A percentile compares a stretch with the other conserved stretches of the same genome.
These are phyloP conservation scores for Baeospora myosura DNA, from an alignment of 1,284 basidiomycete genomes.

Conservation along the genomic window DNA sequence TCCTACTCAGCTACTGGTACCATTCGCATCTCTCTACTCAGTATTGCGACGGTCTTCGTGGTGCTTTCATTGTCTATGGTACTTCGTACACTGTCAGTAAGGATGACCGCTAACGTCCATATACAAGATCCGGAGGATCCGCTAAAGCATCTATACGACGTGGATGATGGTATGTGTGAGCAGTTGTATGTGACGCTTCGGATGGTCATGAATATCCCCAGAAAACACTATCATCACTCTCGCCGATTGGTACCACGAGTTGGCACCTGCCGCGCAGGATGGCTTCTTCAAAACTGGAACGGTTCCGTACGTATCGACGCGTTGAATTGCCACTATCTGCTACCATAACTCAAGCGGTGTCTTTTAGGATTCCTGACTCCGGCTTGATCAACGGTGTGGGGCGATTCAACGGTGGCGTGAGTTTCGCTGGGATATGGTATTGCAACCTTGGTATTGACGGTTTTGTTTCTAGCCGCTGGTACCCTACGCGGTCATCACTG, in stretches of 20 bases:
- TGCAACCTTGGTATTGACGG: neutral
- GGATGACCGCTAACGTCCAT: neutral
- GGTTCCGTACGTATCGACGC: constrained; percentile 21
- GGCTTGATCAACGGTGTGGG: constrained; percentile 38
- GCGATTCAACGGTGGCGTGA: constrained; percentile 18
- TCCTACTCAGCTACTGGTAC: constrained; percentile 21
- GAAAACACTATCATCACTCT: constrained; percentile 20
- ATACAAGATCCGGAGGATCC: constrained; percentile 25
- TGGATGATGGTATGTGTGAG: constrained; percentile 19
- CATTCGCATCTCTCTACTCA: constrained; percentile 35
- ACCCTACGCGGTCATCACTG: constrained; percentile 29
- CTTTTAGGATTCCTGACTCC: constrained; percentile 21
- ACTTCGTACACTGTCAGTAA: neutral
- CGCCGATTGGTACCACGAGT: constrained; percentile 30
- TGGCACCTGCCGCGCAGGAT: constrained; percentile 26
- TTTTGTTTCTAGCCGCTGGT: constrained; percentile 17
- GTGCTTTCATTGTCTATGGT: constrained; percentile 26
- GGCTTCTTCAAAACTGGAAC: constrained; percentile 31
- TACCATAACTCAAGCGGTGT: too few species aligned
- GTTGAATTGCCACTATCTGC: constrained; percentile 4
- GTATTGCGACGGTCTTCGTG: constrained; percentile 28
- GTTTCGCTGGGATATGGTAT: neutral
- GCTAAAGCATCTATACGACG: constrained; percentile 25
- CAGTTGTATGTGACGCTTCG: neutral
- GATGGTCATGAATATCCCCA: neutral